These are phyloP conservation scores for Raphanus sativus DNA, from an alignment of 345 rosid genomes.

Conservation along the genomic window DNA sequence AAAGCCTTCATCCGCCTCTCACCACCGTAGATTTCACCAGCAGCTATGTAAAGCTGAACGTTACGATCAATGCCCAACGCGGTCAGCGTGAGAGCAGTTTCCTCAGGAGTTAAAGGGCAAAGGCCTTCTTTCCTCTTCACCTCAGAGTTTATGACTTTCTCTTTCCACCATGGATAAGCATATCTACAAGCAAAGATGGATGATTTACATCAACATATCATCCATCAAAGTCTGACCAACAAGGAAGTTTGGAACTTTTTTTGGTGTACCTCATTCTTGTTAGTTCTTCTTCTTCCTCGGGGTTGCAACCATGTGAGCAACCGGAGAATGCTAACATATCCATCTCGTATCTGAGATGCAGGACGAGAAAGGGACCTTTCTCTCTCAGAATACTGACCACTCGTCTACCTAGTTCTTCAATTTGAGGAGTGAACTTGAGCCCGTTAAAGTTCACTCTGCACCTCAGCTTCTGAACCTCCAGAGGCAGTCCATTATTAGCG, in stretches of 20 bases:
- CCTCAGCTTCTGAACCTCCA: conserved; percentile 82
- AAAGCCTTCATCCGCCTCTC: conserved; percentile 67
- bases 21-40: conserved; percentile 95
- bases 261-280: conserved; percentile 71
- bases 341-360: conserved; percentile 97
- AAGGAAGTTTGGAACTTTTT: background rate
- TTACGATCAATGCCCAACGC: conserved; percentile 75
- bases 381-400: conserved; percentile 67
- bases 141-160: conserved; percentile 77
- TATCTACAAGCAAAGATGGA: conserved; percentile 49
- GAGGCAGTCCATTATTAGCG: conserved; percentile 79
- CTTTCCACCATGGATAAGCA: conserved; percentile 88
- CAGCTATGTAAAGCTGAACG: conserved; percentile 88
- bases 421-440: conserved; percentile 70
- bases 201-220: conserved; percentile 21
- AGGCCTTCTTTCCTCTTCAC: conserved; percentile 84
- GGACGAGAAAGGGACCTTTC: conserved; percentile 83
- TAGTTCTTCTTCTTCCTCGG: conserved; percentile 75
- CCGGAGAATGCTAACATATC: conserved; percentile 98
- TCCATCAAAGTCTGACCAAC: conserved; percentile 2
- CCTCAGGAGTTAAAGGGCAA: conserved; percentile 97
- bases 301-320: conserved; percentile 86
- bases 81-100: conserved; percentile 73
- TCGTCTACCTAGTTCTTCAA: conserved; percentile 81
- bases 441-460: conserved; percentile 87